phyloP scores from a whole-genome alignment of 345 rosid genomes.

The Tarenaya hassleriana region DNA sequence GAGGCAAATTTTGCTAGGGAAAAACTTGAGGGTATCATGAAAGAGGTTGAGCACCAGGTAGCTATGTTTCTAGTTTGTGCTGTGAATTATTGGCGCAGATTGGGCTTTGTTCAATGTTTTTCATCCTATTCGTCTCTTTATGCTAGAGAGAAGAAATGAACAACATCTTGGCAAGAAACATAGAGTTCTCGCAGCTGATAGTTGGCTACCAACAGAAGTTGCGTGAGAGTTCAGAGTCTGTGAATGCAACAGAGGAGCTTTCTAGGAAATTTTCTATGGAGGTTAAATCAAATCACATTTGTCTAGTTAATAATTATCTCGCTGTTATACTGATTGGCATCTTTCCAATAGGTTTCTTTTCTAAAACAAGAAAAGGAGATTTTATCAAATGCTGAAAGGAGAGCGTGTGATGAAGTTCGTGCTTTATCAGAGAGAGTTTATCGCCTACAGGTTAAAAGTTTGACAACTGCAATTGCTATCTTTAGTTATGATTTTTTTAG shows the following conservation, averaged over 20 bases:
- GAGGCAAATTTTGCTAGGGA: constrained; percentile 73
- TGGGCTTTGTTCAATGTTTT: constrained; percentile 17
- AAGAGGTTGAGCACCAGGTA: constrained; percentile 82
- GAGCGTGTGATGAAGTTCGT: constrained; percentile 85
- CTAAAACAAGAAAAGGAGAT: constrained; percentile 77
- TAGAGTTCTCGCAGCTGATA: constrained; percentile 76
- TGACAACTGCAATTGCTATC: constrained; percentile 8
- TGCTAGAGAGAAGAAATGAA: constrained; percentile 62
- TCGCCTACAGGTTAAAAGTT: constrained; percentile 64
- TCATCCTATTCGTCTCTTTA: constrained; percentile 14
- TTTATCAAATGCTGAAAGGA: constrained; percentile 72
- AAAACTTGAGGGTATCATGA: constrained; percentile 59
- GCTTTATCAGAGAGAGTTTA: constrained; percentile 73
- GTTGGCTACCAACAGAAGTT: constrained; percentile 72
- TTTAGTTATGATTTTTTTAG: constrained; percentile 11
- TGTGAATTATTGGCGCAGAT: constrained; percentile 9
- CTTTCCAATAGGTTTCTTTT: constrained; percentile 48
- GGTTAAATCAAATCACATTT: constrained; percentile 34
- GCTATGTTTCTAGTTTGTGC: constrained; percentile 9
- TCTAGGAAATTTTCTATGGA: constrained; percentile 77
- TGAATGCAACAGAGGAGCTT: constrained; percentile 64
- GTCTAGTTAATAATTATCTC: constrained; percentile 2
- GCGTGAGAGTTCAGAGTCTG: constrained; percentile 70
- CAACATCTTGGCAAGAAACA: constrained; percentile 66
- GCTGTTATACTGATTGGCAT: constrained; percentile 17